phyloP scores from a whole-genome alignment of 2,329 filamentous ascomycete species.

The Apiospora marii region DNA sequence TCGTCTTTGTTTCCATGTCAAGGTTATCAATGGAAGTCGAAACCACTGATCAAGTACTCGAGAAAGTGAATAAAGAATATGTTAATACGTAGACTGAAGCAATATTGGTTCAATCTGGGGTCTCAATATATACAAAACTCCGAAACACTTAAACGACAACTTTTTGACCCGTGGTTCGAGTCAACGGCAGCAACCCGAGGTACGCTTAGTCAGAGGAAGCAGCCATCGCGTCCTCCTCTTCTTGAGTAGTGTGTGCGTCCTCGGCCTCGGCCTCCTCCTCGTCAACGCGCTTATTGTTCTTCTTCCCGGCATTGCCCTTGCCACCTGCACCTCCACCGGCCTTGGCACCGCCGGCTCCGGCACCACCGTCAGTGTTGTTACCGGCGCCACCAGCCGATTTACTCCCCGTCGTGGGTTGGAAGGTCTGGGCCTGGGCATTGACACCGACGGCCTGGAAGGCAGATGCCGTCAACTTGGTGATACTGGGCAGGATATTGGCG shows the following conservation, averaged over 20 bases:
- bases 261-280: background rate
- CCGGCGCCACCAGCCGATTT: background rate
- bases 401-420: conserved; percentile 25
- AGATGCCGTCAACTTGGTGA: conserved; percentile 29
- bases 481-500: conserved; percentile 32
- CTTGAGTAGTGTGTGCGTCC: background rate
- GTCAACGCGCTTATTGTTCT: background rate
- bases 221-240: background rate
- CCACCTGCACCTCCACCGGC: background rate
- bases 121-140: background rate
- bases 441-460: conserved; percentile 28
- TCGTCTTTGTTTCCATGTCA: too few relatives aligned
- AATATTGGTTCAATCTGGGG: background rate
- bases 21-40: too few relatives aligned
- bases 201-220: background rate
- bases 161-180: background rate
- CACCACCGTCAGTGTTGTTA: background rate
- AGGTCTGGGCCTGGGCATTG: conserved; percentile 25
- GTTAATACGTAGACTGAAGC: background rate
- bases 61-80: too few relatives aligned
- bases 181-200: background rate
- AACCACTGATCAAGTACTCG: too few relatives aligned
- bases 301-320: background rate
- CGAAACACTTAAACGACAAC: background rate
- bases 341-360: background rate